Conservation (phyloP, 2,329 filamentous ascomycete species). For the Exserohilum turcica region DNA sequence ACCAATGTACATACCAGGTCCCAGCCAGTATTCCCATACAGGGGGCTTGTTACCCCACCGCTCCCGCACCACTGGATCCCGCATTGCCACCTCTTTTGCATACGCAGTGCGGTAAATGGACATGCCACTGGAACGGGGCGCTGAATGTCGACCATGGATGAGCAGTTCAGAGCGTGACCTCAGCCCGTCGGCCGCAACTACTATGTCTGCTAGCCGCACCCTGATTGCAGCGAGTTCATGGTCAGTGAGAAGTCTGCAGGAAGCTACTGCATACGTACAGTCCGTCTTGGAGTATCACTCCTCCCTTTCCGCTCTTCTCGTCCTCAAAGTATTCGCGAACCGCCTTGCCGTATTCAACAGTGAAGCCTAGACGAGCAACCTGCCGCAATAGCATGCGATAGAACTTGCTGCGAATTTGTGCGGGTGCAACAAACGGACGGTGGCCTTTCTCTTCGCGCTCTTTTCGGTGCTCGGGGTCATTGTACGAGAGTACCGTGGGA, state of each 20-base stretch:
- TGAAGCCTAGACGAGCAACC: conserved; percentile 4
- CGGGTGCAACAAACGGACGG: background rate
- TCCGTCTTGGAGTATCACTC: background rate
- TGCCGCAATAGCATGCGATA: conserved; percentile 11
- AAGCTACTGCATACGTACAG: background rate
- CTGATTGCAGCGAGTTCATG: background rate
- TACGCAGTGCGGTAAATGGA: conserved; percentile 5
- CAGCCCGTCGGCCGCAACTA: background rate
- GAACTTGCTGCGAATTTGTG: conserved; percentile 8
- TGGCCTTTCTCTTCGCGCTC: background rate
- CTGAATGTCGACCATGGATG: background rate
- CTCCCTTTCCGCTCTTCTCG: background rate
- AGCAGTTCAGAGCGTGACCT: conserved; percentile 5
- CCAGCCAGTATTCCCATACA: conserved; percentile 6
- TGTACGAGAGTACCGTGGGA: background rate
- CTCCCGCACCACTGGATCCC: background rate
- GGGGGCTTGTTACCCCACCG: background rate
- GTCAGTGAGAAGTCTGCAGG: background rate
- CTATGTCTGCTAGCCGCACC: background rate
- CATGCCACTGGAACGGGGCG: conserved; percentile 8
- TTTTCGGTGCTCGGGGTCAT: conserved; percentile 2
- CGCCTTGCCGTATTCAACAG: conserved; percentile 1
- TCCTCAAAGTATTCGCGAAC: conserved; percentile 1
- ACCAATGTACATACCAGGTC: conserved; percentile 10
- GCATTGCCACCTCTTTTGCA: conserved; percentile 3